phyloP scores from a whole-genome alignment of 176 grass and related monocot genomes.

The Oryza glaberrima region DNA sequence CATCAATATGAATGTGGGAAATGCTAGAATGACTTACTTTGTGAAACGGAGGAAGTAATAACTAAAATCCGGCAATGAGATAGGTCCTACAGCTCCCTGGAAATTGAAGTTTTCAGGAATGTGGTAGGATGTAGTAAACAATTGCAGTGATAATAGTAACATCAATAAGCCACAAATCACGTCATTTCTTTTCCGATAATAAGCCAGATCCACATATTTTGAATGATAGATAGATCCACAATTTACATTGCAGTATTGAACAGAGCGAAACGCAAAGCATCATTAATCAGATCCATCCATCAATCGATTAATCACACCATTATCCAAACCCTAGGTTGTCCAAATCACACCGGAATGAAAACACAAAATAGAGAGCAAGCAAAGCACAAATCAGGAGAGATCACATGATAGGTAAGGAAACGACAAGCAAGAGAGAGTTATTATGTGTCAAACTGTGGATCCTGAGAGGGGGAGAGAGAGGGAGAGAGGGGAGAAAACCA shows the following conservation, averaged over 20 bases:
- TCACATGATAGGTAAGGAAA: not conserved
- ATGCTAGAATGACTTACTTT: too few relatives aligned
- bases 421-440: constrained; percentile 36
- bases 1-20: too few relatives aligned
- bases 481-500: not conserved
- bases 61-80: not conserved
- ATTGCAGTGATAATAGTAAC: not conserved
- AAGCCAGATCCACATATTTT: not conserved
- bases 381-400: not conserved
- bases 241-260: constrained; percentile 36
- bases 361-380: not conserved
- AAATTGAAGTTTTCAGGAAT: constrained; percentile 8
- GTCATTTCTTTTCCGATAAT: not conserved
- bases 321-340: constrained; percentile 53
- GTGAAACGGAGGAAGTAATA: too few relatives aligned
- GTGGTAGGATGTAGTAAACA: not conserved
- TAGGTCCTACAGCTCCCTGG: not conserved
- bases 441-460: constrained; percentile 19
- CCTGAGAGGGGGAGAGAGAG: not conserved
- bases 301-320: constrained; percentile 48
- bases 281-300: constrained; percentile 38
- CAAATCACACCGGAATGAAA: constrained; percentile 16
- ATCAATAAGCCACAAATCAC: not conserved
- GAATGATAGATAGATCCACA: not conserved
- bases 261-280: not conserved